Evolutionary conservation across 108 stramenopile genomes (phyloP).

Genomic region (Skeletonema menzelii): DNA sequence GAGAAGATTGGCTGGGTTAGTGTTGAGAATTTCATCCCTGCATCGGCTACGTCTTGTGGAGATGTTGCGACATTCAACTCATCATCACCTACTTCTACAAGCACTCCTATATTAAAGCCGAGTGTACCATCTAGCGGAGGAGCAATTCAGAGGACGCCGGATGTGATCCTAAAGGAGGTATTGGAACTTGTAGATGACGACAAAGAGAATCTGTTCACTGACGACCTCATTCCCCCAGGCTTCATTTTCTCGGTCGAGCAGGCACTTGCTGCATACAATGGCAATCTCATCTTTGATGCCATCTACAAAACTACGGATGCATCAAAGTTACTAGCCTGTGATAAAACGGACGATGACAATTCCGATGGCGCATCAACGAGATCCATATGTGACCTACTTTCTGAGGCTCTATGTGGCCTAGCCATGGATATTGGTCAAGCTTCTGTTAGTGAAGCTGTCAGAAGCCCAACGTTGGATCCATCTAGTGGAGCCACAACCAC

Average conservation of each 20-base stretch:
- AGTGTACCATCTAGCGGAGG: background rate
- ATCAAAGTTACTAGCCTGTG: background rate
- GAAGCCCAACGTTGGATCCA: background rate
- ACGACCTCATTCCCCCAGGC: background rate
- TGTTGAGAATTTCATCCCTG: background rate
- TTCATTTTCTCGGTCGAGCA: background rate
- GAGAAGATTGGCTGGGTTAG: conserved; percentile 2
- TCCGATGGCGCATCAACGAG: background rate
- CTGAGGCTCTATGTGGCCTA: background rate
- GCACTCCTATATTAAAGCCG: background rate
- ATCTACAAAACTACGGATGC: background rate
- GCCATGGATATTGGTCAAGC: background rate
- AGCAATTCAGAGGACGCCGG: background rate
- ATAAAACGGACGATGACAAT: background rate
- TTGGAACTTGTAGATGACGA: background rate
- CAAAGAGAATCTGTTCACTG: background rate
- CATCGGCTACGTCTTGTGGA: background rate
- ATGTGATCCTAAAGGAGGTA: background rate
- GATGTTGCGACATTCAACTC: background rate
- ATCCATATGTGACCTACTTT: background rate
- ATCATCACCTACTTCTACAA: background rate
- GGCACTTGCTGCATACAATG: background rate
- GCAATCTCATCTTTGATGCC: background rate
- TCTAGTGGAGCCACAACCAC: background rate
- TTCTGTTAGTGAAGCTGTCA: background rate